Base-by-base conservation (phyloP, 257 asterid species). In the Capsicum baccatum region DNA sequence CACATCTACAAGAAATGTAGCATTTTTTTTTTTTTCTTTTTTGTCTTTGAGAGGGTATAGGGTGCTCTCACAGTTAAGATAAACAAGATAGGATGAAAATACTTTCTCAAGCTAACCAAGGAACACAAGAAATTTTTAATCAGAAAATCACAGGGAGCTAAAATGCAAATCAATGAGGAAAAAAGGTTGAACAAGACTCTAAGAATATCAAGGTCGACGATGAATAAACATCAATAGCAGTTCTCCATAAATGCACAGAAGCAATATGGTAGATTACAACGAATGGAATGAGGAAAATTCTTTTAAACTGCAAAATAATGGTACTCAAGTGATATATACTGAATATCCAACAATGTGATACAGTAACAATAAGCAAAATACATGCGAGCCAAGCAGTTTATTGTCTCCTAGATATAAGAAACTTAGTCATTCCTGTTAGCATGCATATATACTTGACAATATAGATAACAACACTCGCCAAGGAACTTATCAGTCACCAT, bases 311-410 rank as follows among this genome's bases (percentile, higher is more conserved):
- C 81, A 3, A 52, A 52, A 21, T 26, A 47, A 52, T 52, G 81
- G 48, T 13, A 52, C 44, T 76, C 63, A 52, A 76, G 48, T 26
- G 64, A 52, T 76, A 52, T 52, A 7, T 52, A 54, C 48, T 26
- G 64, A 50, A 26, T 76, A 76, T 21, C 59, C 26, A 14, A 54
- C 15, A 26, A 52, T 21, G 47, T 14, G 64, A 48, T 7, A 52
- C 81, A 13, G 64, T 33, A 54, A 54, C 81, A 76, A 76, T 76
- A 76, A 54, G 81, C 63, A 52, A 76, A 48, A 54, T 54, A n/a
- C 52, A 76, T 33, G 26, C 26, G 26, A 52, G 60, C 44, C 42
- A 73, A 50, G 19, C 48, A 76, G 14, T 54, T 44, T 48, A 54
- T 13, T 14, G 81, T 26, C 39, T 54, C 81, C 47, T 19, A 21